Evolutionary conservation across 2,329 filamentous ascomycete species (phyloP), one percentile per base, ranked within the genome.

Genomic region (Claviceps capensis): DNA sequence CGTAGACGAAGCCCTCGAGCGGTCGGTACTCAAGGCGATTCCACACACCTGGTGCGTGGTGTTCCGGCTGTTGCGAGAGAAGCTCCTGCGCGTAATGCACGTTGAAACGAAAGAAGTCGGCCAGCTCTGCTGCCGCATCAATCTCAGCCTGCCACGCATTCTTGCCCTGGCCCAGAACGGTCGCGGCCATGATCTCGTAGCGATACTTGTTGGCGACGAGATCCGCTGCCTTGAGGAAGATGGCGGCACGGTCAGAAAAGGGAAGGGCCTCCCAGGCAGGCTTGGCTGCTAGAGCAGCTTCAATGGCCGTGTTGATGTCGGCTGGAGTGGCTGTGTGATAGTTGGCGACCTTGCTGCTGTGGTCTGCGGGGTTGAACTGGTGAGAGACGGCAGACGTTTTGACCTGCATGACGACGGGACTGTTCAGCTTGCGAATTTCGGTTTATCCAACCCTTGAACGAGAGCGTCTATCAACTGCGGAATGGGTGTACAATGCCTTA

Each of bases 91-190:
- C 91, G 64, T 93, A 96, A 67, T 90, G 82, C 50, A 96, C 91
- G 64, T 93, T 93, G 75, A 96, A 95, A 64, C 89, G 82, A 65
- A 97, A 74, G 71, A 97, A 97, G 67, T 98, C 91, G 60, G 81
- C 85, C 60, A 95, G 72, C 75, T 98, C 93, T 8, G 91, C 91
- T 17, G 91, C 91, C 41, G 90, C 79, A 68, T 97, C 91, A 57
- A 97, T 97, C 76, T 98, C 91, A n/a, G 93, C 91, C 71, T 98
- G 91, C 89, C 89, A 97, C 47, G 88, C 88, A 67, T 96, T 97
- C 80, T 97, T 97, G 62, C 93, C 91, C 71, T 98, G 91, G 55
- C 91, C 93, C 36, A 95, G 75, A 81, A 97, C 95, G 14, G 93
- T 96, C 45, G 88, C 82, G 7, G 93, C 91, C 86, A 97, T 95